Conservation (phyloP, 2,329 filamentous ascomycete species). For the Exophiala lecanii-corni region DNA sequence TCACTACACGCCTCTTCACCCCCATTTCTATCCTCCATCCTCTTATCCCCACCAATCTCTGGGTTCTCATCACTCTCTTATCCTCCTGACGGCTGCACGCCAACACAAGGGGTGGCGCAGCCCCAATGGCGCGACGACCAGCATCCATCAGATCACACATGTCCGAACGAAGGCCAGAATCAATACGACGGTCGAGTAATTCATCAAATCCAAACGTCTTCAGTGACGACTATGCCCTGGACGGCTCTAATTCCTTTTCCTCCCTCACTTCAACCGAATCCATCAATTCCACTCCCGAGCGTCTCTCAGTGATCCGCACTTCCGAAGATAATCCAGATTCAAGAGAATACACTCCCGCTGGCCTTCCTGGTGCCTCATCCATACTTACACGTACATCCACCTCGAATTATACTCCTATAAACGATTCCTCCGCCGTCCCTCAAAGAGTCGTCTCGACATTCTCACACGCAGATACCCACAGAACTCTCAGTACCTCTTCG, state of each 20-base stretch:
- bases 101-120: constrained; percentile 22
- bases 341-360: constrained; percentile 21
- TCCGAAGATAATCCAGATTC: constrained; percentile 2
- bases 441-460: constrained; percentile 22
- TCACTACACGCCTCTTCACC: neutral
- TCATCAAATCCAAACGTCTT: constrained; percentile 42
- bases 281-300: constrained; percentile 14
- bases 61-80: neutral
- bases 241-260: constrained; percentile 23
- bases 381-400: constrained; percentile 12
- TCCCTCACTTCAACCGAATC: constrained; percentile 8
- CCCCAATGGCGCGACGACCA: constrained; percentile 24
- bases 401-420: constrained; percentile 5
- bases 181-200: constrained; percentile 15
- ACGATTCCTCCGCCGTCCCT: constrained; percentile 11
- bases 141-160: constrained; percentile 13
- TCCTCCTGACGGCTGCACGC: neutral
- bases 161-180: constrained; percentile 10
- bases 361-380: constrained; percentile 9
- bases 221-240: constrained; percentile 46
- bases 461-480: constrained; percentile 33
- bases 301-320: constrained; percentile 25
- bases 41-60: neutral
- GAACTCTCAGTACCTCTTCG: constrained; percentile 42
- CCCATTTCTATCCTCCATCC: neutral